Evolutionary conservation across 148 eudicot species (phyloP), one percentile per base, ranked within the genome.

Genomic region (Selenicereus undatus): DNA sequence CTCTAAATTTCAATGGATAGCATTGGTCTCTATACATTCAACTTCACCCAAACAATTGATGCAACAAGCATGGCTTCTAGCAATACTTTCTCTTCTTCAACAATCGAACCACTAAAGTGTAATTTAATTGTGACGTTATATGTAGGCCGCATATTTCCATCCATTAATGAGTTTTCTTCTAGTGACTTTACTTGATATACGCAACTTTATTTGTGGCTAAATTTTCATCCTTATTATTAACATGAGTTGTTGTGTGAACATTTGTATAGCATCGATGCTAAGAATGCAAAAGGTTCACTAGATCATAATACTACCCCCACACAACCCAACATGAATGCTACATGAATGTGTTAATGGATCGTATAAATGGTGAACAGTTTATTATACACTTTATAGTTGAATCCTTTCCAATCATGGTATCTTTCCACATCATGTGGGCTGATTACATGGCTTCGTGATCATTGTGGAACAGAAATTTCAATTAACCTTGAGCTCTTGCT

Each of bases 41-140:
- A 80, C 79, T 85, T 84, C 87, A 97, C 95, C 79, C 91, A 86
- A 89, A 95, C 95, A 86, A 92, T 97, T 86, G 95, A 90, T 79
- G 98, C 86, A 81, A 97, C 97, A 52, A 95, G 94, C 73, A 88
- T 79, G 82, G 86, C 85, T 86, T 91, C 89, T 75, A 94, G 90
- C 45, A 79, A 81, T 69, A 76, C 90, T 30, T 94, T 97, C 78
- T 60, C 89, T 89, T 73, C 39, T 84, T 68, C 91, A 83, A 83
- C 91, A 87, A 51, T 82, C 89, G 50, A 87, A 83, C 74, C 89
- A 80, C 73, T 87, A 30, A 64, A 35, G 79, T 82, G 30, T 42
- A 3, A 75, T 73, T 84, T 87, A 76, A 74, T 17, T 21, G 86
- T 94, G 93, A 90, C 75, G 89, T 20, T 73, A 18, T 26, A 14